Evolutionary conservation across 2,329 filamentous ascomycete genomes (phyloP).

Genomic region (Colletotrichum tamarilloi): DNA sequence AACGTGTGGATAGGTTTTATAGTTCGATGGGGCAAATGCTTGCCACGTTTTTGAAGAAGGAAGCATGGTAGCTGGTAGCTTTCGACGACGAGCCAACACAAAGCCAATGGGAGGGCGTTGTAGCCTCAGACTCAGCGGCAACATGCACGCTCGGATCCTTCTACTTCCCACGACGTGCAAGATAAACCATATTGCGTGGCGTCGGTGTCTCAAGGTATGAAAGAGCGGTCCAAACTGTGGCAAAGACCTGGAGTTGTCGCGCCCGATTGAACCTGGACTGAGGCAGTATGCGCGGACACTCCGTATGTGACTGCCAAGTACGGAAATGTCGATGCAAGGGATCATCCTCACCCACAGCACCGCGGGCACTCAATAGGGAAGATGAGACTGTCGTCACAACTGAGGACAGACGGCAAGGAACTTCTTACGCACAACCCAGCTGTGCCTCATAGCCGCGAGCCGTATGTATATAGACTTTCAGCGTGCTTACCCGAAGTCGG

Average conservation of each 20-base stretch:
- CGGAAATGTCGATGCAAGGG: no score
- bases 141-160: constrained; percentile 21
- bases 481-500: neutral
- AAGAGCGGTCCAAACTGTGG: neutral
- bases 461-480: neutral
- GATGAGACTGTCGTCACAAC: no score
- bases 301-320: no score
- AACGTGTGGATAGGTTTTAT: neutral
- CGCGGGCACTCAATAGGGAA: no score
- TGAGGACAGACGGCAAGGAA: neutral
- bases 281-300: neutral
- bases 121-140: neutral
- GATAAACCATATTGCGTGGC: neutral
- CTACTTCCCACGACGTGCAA: neutral
- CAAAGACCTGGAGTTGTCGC: neutral
- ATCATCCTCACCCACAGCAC: no score
- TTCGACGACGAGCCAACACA: neutral
- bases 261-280: neutral
- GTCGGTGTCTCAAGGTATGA: constrained; percentile 6
- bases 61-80: constrained; percentile 3
- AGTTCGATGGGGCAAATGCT: neutral
- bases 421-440: neutral
- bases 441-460: neutral
- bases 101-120: neutral
- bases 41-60: constrained; percentile 10